phyloP scores from a whole-genome alignment of 2,329 filamentous ascomycete genomes.

The Anthostomella pinea region DNA sequence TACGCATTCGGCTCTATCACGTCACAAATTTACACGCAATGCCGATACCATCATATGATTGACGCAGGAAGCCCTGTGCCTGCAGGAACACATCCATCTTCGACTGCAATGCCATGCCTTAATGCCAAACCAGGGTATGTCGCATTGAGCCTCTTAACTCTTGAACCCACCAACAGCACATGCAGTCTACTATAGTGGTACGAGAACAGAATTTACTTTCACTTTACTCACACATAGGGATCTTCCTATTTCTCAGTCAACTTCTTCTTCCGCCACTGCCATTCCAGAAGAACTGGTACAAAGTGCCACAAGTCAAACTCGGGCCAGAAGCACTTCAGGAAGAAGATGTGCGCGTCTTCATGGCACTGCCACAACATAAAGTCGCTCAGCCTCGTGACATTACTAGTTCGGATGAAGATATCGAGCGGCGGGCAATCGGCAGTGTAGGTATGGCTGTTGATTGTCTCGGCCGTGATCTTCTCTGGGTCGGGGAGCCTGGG shows the following conservation, averaged over 20 bases:
- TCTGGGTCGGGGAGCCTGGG: conserved; percentile 68
- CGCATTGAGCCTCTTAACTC: conserved; percentile 4
- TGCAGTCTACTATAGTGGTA: conserved; percentile 3
- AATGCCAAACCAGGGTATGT: neutral
- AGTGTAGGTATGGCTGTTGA: conserved; percentile 87
- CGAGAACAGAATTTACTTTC: conserved; percentile 1
- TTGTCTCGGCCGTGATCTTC: conserved; percentile 76
- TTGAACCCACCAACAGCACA: conserved; percentile 12
- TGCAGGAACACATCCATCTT: neutral
- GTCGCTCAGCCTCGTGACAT: conserved; percentile 88
- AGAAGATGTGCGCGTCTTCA: conserved; percentile 87
- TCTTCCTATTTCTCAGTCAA: conserved; percentile 51
- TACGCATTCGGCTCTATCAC: too few species aligned
- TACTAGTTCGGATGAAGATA: conserved; percentile 86
- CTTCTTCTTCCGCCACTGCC: conserved; percentile 69
- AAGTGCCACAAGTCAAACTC: conserved; percentile 95
- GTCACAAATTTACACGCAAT: too few species aligned
- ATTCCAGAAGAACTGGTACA: conserved; percentile 86
- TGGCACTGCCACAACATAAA: conserved; percentile 99
- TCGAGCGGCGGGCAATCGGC: conserved; percentile 82
- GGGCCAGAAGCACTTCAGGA: conserved; percentile 89
- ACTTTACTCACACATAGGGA: conserved; percentile 29
- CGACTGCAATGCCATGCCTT: neutral
- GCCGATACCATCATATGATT: too few species aligned
- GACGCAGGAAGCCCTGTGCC: neutral